Evolutionary conservation across 108 stramenopile genomes (phyloP).

Genomic region (Cyclotella cryptica): DNA sequence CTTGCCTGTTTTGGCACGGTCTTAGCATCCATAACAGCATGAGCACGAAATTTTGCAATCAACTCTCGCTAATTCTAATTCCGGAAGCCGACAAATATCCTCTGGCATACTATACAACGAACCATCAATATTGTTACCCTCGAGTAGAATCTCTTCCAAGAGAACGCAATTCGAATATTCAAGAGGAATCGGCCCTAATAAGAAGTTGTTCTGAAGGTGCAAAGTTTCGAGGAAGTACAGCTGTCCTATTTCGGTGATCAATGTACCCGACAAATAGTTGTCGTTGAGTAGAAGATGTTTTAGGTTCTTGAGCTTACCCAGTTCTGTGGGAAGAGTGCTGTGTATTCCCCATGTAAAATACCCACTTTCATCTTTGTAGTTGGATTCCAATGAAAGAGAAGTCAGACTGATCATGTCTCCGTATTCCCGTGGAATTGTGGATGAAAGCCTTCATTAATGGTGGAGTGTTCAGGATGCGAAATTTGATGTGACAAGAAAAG

Average conservation of each 20-base stretch:
- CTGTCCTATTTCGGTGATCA: slow-evolving; percentile 52
- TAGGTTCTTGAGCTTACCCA: slow-evolving; percentile 49
- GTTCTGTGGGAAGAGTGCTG: slow-evolving; percentile 38
- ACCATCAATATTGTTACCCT: slow-evolving; percentile 41
- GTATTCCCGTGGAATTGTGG: slow-evolving; percentile 45
- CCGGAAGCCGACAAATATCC: slow-evolving; percentile 38
- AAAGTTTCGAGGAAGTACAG: slow-evolving; percentile 37
- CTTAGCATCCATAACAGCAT: slow-evolving; percentile 39
- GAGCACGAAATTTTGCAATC: slow-evolving; percentile 37
- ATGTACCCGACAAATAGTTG: slow-evolving; percentile 46
- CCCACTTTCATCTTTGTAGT: slow-evolving; percentile 46
- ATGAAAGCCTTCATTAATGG: slow-evolving; percentile 35
- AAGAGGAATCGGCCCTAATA: slow-evolving; percentile 28
- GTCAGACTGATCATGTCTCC: slow-evolving; percentile 45
- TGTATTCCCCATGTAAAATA: slow-evolving; percentile 49
- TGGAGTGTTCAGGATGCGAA: too few relatives aligned
- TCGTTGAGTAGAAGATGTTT: slow-evolving; percentile 34
- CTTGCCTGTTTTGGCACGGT: too few relatives aligned
- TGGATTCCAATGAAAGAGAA: slow-evolving; percentile 39
- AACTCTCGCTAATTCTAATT: slow-evolving; percentile 38
- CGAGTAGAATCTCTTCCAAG: slow-evolving; percentile 37
- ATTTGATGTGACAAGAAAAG: not conserved
- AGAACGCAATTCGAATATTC: slow-evolving; percentile 37
- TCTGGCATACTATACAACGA: slow-evolving; percentile 31
- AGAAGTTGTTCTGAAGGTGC: slow-evolving; percentile 44